Conservation (phyloP, 176 grass and related monocot species). For the Olyra latifolia region DNA sequence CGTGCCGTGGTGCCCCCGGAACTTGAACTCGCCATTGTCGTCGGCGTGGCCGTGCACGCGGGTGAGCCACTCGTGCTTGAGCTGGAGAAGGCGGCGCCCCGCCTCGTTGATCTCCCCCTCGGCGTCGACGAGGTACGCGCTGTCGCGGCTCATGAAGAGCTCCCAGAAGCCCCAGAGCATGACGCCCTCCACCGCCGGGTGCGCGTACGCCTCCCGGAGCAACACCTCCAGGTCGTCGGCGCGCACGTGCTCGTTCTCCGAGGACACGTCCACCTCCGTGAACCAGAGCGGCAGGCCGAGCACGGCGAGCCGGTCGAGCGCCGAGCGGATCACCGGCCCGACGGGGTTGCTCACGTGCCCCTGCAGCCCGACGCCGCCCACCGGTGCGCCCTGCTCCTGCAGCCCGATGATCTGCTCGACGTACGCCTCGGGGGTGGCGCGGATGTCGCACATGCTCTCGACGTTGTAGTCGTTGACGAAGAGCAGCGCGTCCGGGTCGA, state of each 20-base stretch:
- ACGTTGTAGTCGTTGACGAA: constrained; percentile 98
- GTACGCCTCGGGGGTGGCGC: constrained; percentile 61
- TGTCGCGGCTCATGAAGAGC: constrained; percentile 69
- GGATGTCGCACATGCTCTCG: constrained; percentile 57
- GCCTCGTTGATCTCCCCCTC: constrained; percentile 78
- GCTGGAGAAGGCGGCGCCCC: constrained; percentile 45
- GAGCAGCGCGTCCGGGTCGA: constrained; percentile 65
- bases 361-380: constrained; percentile 65
- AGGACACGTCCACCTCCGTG: constrained; percentile 89
- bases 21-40: constrained; percentile 70
- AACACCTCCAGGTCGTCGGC: constrained; percentile 89
- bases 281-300: constrained; percentile 87
- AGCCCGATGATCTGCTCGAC: constrained; percentile 70
- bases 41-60: constrained; percentile 46
- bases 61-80: constrained; percentile 78
- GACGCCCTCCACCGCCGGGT: constrained; percentile 86
- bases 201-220: constrained; percentile 80
- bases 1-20: constrained; percentile 62
- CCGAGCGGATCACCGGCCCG: constrained; percentile 45
- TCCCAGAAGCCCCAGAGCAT: constrained; percentile 98
- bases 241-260: constrained; percentile 66
- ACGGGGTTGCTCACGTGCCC: constrained; percentile 68
- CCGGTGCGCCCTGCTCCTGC: constrained; percentile 72
- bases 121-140: constrained; percentile 66
- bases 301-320: constrained; percentile 58